Conservation (phyloP, 78 protist genomes). For the Dictyostelium discoideum region dicty_2.7 NC_007088.5:3601001-3601500, state of each 20-base stretch:
- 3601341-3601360: not conserved
- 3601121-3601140: not conserved
- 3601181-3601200: not conserved
- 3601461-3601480: not conserved
- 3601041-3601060: not conserved
- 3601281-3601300: not conserved
- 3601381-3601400: not conserved
- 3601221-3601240: not conserved
- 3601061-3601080: not conserved
- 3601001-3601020: not conserved
- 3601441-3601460: not conserved
- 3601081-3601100: not conserved
- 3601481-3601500: slow-evolving; percentile 14
- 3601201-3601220: not conserved
- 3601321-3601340: not conserved
- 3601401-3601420: not conserved
- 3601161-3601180: not conserved
- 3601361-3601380: not conserved
- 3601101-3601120: not conserved
- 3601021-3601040: not conserved
- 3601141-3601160: not conserved
- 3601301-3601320: not conserved
- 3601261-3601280: not conserved
- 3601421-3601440: not conserved
- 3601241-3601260: not conserved